These are phyloP conservation scores for Mallotus nudiflorus DNA, from an alignment of 345 rosid species.

Conservation along the genomic window DNA sequence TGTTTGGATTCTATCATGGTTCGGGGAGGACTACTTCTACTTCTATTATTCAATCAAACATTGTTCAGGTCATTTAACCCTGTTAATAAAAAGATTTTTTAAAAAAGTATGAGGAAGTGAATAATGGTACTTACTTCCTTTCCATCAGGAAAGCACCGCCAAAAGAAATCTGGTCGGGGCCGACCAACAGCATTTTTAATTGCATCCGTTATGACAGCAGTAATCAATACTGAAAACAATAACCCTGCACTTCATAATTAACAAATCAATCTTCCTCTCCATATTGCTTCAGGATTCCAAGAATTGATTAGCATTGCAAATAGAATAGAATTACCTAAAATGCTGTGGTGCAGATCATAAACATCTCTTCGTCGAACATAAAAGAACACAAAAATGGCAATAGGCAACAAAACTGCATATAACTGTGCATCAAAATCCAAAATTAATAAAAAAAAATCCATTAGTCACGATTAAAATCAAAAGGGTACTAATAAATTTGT, in stretches of 20 bases:
- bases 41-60: too few species aligned
- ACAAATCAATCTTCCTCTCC: not conserved
- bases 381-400: conserved; percentile 45
- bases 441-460: not conserved
- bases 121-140: conserved; percentile 41
- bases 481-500: not conserved
- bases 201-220: conserved; percentile 75
- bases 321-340: conserved; percentile 47
- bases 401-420: conserved; percentile 64
- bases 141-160: conserved; percentile 98
- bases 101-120: not conserved
- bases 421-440: conserved; percentile 32
- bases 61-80: too few species aligned
- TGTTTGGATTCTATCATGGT: too few species aligned
- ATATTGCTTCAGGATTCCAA: not conserved
- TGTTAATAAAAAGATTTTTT: not conserved
- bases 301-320: not conserved
- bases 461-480: not conserved
- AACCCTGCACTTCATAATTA: conserved; percentile 41
- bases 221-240: conserved; percentile 62
- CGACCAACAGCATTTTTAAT: conserved; percentile 74
- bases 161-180: conserved; percentile 91
- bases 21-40: too few species aligned
- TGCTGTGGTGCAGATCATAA: conserved; percentile 78
- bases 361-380: conserved; percentile 58